A percentile compares a stretch with the other conserved stretches of the same genome.
phyloP scores from a whole-genome alignment of 768 basidiomycete genomes.

The Termitomyces eurrhizus region DNA sequence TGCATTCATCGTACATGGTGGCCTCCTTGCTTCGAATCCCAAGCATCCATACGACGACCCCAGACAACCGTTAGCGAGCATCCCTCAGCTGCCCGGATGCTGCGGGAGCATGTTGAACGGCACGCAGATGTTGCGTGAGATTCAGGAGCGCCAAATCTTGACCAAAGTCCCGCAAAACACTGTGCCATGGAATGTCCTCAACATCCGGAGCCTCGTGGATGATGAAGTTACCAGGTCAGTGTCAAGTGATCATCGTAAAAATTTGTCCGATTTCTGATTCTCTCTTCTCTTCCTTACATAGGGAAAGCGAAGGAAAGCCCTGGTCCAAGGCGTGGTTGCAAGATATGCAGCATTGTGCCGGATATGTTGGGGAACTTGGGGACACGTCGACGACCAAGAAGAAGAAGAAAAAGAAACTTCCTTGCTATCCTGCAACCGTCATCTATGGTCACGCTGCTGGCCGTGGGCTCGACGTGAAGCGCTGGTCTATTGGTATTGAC shows the following conservation, averaged over 20 bases:
- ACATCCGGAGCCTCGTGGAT: conserved; percentile 59
- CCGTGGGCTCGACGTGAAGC: conserved; percentile 74
- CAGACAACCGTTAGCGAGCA: conserved; percentile 68
- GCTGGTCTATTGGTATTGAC: conserved; percentile 85
- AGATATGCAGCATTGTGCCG: conserved; percentile 56
- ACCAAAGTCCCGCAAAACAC: conserved; percentile 69
- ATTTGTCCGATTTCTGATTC: neutral
- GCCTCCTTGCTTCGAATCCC: conserved; percentile 74
- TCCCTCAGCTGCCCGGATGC: conserved; percentile 36
- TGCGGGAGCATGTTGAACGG: conserved; percentile 15
- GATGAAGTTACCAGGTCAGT: conserved; percentile 41
- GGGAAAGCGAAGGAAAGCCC: conserved; percentile 49
- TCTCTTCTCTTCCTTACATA: conserved; percentile 2
- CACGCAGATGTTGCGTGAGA: conserved; percentile 40
- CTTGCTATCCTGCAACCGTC: conserved; percentile 73
- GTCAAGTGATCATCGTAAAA: neutral
- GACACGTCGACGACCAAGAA: conserved; percentile 13
- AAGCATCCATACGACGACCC: conserved; percentile 40
- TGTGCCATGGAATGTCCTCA: conserved; percentile 72
- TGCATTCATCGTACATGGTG: conserved; percentile 78
- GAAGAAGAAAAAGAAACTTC: conserved; percentile 28
- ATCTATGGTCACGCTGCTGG: conserved; percentile 86
- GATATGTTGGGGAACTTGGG: conserved; percentile 31
- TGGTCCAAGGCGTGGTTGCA: conserved; percentile 78
- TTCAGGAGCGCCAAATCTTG: conserved; percentile 71